These are phyloP conservation scores for Aspergillus thermomutatus DNA, from an alignment of 2,329 filamentous ascomycete species.

Conservation along the genomic window DNA sequence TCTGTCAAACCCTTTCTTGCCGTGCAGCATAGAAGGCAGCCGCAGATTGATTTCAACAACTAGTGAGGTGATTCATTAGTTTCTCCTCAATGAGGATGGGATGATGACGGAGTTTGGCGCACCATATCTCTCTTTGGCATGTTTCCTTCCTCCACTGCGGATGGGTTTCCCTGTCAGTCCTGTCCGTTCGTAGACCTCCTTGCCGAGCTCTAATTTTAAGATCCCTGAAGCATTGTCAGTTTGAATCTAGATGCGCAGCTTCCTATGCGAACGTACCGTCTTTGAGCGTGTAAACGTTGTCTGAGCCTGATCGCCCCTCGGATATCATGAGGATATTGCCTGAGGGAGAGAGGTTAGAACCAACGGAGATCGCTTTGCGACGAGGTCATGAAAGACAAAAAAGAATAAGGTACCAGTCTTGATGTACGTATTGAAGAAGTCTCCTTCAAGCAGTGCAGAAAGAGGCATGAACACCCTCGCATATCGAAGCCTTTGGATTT, in stretches of 20 bases:
- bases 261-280: conserved; percentile 54
- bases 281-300: conserved; percentile 68
- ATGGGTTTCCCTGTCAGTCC: conserved; percentile 73
- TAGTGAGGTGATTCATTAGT: conserved; percentile 34
- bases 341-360: conserved; percentile 30
- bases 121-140: conserved; percentile 73
- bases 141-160: conserved; percentile 56
- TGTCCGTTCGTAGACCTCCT: conserved; percentile 75
- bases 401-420: conserved; percentile 60
- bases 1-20: conserved; percentile 78
- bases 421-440: conserved; percentile 81
- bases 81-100: background rate
- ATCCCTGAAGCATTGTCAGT: conserved; percentile 49
- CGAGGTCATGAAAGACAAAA: background rate
- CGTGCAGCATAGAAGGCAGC: conserved; percentile 71
- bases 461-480: conserved; percentile 70
- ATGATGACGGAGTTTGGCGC: conserved; percentile 21
- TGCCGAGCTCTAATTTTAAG: conserved; percentile 74
- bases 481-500: conserved; percentile 50
- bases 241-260: background rate
- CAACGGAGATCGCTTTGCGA: background rate
- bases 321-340: conserved; percentile 82
- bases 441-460: conserved; percentile 65
- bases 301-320: conserved; percentile 65
- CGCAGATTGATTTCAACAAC: conserved; percentile 75